Evolutionary conservation across 2,329 filamentous ascomycete species (phyloP).

Genomic region (Cytospora leucostoma): DNA sequence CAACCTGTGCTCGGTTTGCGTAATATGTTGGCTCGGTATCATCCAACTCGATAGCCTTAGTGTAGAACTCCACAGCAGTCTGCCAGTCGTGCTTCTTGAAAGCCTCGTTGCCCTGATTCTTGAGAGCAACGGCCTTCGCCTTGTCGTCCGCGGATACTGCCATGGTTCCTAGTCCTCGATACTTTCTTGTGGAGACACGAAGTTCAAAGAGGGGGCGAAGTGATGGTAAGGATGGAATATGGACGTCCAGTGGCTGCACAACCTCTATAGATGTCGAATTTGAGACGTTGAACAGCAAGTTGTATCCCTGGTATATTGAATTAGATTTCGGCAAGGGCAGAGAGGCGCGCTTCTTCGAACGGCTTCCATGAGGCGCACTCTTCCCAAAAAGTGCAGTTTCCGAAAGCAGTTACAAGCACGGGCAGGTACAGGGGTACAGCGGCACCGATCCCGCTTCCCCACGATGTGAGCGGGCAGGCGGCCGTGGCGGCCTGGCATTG

Average conservation of each 20-base stretch:
- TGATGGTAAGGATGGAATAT: conserved; percentile 2
- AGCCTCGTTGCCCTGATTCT: conserved; percentile 92
- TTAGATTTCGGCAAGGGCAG: conserved; percentile 7
- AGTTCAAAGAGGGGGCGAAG: conserved; percentile 11
- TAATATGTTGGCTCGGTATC: conserved; percentile 85
- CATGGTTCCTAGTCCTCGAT: conserved; percentile 17
- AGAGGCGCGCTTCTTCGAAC: conserved; percentile 11
- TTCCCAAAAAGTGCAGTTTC: conserved; percentile 8
- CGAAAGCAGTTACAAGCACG: conserved; percentile 9
- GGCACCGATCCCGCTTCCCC: conserved; percentile 18
- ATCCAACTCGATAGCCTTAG: conserved; percentile 82
- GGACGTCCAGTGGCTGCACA: background rate
- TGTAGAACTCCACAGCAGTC: conserved; percentile 78
- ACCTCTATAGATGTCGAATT: background rate
- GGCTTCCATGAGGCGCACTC: conserved; percentile 21
- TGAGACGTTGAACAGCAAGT: background rate
- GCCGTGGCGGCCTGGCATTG: too few species aligned
- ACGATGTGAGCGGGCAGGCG: background rate
- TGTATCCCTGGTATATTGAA: background rate
- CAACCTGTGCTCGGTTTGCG: conserved; percentile 91
- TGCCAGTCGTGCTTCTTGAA: conserved; percentile 88
- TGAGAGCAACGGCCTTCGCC: conserved; percentile 78
- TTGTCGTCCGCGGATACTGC: conserved; percentile 51
- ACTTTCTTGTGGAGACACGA: conserved; percentile 8
- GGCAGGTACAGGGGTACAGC: conserved; percentile 11